Evolutionary conservation across 768 basidiomycete species (phyloP).

Genomic region (Tephrocybe sp.): DNA sequence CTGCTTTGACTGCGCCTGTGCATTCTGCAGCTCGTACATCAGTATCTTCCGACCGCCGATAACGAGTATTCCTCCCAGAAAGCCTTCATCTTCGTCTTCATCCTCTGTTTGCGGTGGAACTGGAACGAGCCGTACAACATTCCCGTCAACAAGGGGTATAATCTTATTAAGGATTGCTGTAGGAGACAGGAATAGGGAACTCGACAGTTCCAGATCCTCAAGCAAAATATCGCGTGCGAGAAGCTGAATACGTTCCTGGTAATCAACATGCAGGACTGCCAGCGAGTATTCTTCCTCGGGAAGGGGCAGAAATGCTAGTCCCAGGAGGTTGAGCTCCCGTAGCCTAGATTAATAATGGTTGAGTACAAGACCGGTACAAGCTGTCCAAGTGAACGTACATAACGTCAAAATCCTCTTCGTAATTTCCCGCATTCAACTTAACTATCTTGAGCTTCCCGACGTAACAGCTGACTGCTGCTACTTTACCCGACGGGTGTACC

Average conservation of each 20-base stretch:
- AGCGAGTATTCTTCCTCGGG: constrained; percentile 46
- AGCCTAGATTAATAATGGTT: constrained; percentile 38
- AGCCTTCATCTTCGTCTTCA: constrained; percentile 30
- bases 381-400: constrained; percentile 51
- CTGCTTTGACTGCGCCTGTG: constrained; percentile 49
- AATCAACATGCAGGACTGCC: constrained; percentile 69
- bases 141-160: constrained; percentile 43
- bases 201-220: constrained; percentile 50
- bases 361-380: neutral
- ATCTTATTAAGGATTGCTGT: constrained; percentile 51
- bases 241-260: constrained; percentile 60
- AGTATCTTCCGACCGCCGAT: constrained; percentile 67
- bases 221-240: constrained; percentile 56
- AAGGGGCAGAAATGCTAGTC: constrained; percentile 60
- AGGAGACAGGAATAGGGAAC: constrained; percentile 45
- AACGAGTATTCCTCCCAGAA: constrained; percentile 70
- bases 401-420: constrained; percentile 59
- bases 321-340: constrained; percentile 67
- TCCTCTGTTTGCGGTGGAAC: constrained; percentile 32
- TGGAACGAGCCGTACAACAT: constrained; percentile 39
- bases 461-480: constrained; percentile 68
- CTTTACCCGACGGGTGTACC: constrained; percentile 60
- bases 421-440: constrained; percentile 51
- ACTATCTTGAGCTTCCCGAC: constrained; percentile 70
- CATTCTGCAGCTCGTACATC: constrained; percentile 57